A percentile compares a stretch with the other conserved stretches of the same genome.
Conservation (phyloP, 2,329 filamentous ascomycete genomes). For the Anthostomella pinea region DNA sequence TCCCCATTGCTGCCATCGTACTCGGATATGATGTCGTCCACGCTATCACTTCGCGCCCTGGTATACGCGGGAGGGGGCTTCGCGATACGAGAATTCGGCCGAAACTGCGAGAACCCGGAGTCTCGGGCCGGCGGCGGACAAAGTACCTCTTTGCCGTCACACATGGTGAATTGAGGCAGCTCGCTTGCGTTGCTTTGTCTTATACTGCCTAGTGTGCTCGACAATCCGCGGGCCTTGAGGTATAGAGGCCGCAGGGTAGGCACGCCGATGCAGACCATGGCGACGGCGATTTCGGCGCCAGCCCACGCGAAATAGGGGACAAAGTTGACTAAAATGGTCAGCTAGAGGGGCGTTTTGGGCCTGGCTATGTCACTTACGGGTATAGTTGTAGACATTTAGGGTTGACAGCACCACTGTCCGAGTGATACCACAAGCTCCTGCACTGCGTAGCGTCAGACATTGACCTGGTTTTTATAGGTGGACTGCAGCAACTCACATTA, state of each 20-base stretch:
- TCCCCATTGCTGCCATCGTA: constrained; percentile 23
- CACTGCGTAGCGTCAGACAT: constrained; percentile 18
- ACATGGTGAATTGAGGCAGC: constrained; percentile 30
- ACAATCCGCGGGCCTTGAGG: constrained; percentile 23
- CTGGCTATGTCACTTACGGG: constrained; percentile 15
- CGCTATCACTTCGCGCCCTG: constrained; percentile 26
- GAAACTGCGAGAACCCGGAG: constrained; percentile 24
- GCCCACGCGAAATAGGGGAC: constrained; percentile 31
- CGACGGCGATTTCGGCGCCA: constrained; percentile 28
- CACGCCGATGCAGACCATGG: constrained; percentile 28
- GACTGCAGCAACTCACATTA: constrained; percentile 23
- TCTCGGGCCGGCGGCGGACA: constrained; percentile 15
- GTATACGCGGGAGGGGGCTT: constrained; percentile 23
- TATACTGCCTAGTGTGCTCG: constrained; percentile 7
- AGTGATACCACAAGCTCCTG: constrained; percentile 34
- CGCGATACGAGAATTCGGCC: constrained; percentile 9
- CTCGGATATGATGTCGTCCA: constrained; percentile 32
- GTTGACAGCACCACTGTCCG: constrained; percentile 25
- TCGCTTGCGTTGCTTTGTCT: constrained; percentile 13
- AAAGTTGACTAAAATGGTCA: constrained; percentile 23
- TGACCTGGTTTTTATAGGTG: background rate
- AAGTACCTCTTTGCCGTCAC: constrained; percentile 8
- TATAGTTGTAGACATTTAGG: constrained; percentile 28
- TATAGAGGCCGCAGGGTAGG: constrained; percentile 28
- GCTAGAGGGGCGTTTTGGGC: background rate